These are phyloP conservation scores for Monosporascus sp. DNA, from an alignment of 2,329 filamentous ascomycete genomes.

Conservation along the genomic window DNA sequence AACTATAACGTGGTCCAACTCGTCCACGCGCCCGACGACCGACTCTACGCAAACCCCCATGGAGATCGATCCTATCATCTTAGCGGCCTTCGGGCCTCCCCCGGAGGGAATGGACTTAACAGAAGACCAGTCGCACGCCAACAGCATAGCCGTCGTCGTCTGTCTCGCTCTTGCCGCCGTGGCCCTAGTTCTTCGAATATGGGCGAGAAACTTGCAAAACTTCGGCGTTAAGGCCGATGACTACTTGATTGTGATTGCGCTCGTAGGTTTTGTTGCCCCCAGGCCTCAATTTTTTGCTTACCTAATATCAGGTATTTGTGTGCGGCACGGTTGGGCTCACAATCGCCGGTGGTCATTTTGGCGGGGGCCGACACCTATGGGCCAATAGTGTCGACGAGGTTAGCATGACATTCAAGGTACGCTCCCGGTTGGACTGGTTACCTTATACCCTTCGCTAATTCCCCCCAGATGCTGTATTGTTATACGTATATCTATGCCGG, in stretches of 20 bases:
- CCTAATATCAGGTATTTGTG: neutral
- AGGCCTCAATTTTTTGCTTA: neutral
- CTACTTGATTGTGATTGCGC: slow-evolving; percentile 16
- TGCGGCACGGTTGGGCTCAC: neutral
- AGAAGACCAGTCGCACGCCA: slow-evolving; percentile 10
- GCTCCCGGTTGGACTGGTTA: neutral
- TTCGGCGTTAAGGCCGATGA: slow-evolving; percentile 19
- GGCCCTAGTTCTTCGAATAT: slow-evolving; percentile 14
- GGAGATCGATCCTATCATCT: slow-evolving; percentile 15
- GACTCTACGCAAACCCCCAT: neutral
- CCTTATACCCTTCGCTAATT: neutral
- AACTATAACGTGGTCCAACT: too few relatives aligned
- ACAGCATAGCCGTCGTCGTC: slow-evolving; percentile 15
- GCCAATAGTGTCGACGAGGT: neutral
- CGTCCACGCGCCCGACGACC: too few relatives aligned
- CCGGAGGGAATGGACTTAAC: slow-evolving; percentile 11
- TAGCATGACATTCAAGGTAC: slow-evolving; percentile 13
- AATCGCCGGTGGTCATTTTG: too few relatives aligned
- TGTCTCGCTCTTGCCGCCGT: slow-evolving; percentile 14
- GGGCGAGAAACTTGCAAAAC: slow-evolving; percentile 14
- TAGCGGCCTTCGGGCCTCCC: slow-evolving; percentile 9
- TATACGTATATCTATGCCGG: slow-evolving; percentile 26
- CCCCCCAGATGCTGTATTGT: slow-evolving; percentile 21
- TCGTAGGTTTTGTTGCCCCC: slow-evolving; percentile 11
- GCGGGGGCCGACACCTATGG: too few relatives aligned